phyloP scores from a whole-genome alignment of 176 grass and related monocot species.

The Ensete ventricosum region DNA sequence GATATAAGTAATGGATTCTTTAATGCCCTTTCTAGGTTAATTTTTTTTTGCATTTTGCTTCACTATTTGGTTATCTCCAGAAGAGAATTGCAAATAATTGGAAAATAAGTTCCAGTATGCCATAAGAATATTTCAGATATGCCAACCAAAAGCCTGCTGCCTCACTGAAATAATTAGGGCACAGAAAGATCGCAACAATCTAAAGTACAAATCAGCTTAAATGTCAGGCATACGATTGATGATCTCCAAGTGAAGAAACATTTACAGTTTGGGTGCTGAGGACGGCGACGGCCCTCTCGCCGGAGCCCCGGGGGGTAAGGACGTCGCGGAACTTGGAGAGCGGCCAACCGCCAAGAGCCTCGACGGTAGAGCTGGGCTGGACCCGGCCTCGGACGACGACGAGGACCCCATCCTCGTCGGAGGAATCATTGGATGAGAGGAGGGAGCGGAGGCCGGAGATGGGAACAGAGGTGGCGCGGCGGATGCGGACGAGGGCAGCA shows the following conservation, averaged over 20 bases:
- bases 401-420: conserved; percentile 14
- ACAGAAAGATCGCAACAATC: no score
- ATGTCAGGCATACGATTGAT: background rate
- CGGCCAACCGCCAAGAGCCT: background rate
- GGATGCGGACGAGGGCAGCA: conserved; percentile 51
- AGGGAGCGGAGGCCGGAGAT: conserved; percentile 55
- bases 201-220: no score
- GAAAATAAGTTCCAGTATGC: no score
- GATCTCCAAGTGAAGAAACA: conserved; percentile 14
- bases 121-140: no score
- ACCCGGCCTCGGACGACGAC: conserved; percentile 58
- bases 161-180: no score
- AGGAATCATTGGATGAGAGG: conserved; percentile 11
- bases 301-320: conserved; percentile 40
- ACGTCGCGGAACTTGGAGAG: conserved; percentile 13
- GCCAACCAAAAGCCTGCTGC: no score
- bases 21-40: no score
- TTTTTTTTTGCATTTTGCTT: no score
- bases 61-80: no score
- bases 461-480: conserved; percentile 30
- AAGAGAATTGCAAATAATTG: no score
- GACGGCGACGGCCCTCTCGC: conserved; percentile 43
- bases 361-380: conserved; percentile 21
- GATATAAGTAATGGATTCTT: no score
- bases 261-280: conserved; percentile 63